These are phyloP conservation scores for Hydrangea macrophylla DNA, from an alignment of 148 eudicot species.

Conservation along the genomic window DNA sequence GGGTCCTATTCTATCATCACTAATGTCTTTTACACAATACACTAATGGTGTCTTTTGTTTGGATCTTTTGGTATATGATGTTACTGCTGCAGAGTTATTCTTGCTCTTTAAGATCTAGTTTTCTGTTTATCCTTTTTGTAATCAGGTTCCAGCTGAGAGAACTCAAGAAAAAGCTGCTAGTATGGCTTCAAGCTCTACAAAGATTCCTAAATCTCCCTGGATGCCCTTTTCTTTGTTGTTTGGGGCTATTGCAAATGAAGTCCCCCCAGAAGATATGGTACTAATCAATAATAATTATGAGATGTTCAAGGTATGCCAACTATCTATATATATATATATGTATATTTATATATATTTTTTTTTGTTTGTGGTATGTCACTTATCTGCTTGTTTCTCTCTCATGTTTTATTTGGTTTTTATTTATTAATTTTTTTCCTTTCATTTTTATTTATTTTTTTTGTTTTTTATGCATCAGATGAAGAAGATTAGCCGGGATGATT, in stretches of 20 bases:
- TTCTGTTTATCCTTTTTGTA: neutral
- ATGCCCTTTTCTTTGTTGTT: constrained; percentile 66
- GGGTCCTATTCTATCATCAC: neutral
- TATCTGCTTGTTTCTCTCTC: neutral
- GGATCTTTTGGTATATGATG: neutral
- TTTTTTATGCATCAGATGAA: constrained; percentile 29
- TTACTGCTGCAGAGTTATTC: neutral
- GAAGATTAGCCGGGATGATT: constrained; percentile 29
- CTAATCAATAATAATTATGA: constrained; percentile 37
- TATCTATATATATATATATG: no score
- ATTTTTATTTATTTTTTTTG: neutral
- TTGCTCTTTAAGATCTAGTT: neutral
- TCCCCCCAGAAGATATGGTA: constrained; percentile 41
- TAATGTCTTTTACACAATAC: neutral
- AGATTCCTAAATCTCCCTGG: constrained; percentile 61
- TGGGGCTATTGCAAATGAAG: constrained; percentile 46
- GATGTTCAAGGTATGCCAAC: constrained; percentile 41
- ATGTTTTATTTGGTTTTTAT: neutral
- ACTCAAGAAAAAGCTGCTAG: constrained; percentile 33
- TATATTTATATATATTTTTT: no score
- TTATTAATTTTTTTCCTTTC: neutral
- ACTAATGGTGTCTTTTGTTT: neutral
- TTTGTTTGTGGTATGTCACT: constrained; percentile 46
- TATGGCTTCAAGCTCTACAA: constrained; percentile 24
- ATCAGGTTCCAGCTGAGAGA: constrained; percentile 8